These are phyloP conservation scores for Sedum album DNA, from an alignment of 164 flowering plant species.

Conservation along the genomic window DNA sequence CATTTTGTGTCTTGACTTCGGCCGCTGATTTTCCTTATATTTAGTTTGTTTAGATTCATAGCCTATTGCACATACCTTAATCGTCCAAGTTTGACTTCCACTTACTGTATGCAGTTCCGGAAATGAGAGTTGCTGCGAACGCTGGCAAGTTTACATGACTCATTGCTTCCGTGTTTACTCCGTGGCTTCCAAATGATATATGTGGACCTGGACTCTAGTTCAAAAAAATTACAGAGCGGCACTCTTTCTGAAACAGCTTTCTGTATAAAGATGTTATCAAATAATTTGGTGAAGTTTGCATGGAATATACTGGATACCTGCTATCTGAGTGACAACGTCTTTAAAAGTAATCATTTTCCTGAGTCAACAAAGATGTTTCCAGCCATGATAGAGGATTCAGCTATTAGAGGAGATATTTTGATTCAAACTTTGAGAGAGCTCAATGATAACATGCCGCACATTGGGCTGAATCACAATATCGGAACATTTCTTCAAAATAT, in stretches of 20 bases:
- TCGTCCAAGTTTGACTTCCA: not conserved
- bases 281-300: conserved; percentile 58
- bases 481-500: conserved; percentile 60
- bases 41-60: not conserved
- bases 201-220: conserved; percentile 20
- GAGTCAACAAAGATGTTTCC: conserved; percentile 76
- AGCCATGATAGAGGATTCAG: conserved; percentile 79
- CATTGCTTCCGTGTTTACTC: conserved; percentile 62
- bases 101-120: conserved; percentile 45
- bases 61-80: not conserved
- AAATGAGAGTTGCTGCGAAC: conserved; percentile 64
- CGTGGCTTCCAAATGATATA: conserved; percentile 43
- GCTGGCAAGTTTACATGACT: conserved; percentile 74
- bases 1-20: not conserved
- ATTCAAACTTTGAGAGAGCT: conserved; percentile 69
- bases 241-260: conserved; percentile 28
- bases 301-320: conserved; percentile 74
- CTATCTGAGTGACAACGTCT: conserved; percentile 55
- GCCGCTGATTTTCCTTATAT: not conserved
- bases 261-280: conserved; percentile 63
- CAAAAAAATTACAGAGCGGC: conserved; percentile 18
- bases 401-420: conserved; percentile 76
- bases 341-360: conserved; percentile 31
- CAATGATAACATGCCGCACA: conserved; percentile 27
- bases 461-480: conserved; percentile 25